A percentile compares a stretch with the other conserved stretches of the same genome.
These are phyloP conservation scores for Penicillium sp. DNA, from an alignment of 2,329 filamentous ascomycete species.

Conservation along the genomic window DNA sequence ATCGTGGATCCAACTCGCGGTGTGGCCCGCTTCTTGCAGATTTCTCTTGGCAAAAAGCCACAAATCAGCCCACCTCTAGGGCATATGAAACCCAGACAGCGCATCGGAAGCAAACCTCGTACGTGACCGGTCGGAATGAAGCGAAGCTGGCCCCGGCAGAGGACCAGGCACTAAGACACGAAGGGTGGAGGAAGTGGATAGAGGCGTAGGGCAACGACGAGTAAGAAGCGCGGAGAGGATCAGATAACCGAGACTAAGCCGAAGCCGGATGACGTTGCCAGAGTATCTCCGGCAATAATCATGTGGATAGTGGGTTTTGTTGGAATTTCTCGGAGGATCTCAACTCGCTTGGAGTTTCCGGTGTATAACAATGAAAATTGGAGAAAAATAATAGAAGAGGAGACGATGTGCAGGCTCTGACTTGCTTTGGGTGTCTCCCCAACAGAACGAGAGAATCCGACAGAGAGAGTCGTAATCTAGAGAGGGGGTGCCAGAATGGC, in stretches of 20 bases:
- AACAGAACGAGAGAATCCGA: neutral
- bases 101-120: constrained; percentile 10
- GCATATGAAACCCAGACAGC: neutral
- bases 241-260: constrained; percentile 32
- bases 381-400: neutral
- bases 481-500: neutral
- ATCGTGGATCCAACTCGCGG: neutral
- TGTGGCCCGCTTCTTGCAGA: constrained; percentile 1
- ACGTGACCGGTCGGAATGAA: constrained; percentile 17
- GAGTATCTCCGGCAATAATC: constrained; percentile 12
- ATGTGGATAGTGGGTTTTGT: constrained; percentile 24
- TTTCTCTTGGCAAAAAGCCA: neutral
- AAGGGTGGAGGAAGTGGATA: constrained; percentile 33
- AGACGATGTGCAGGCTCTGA: neutral
- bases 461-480: constrained; percentile 1
- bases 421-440: neutral
- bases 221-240: constrained; percentile 27
- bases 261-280: constrained; percentile 25
- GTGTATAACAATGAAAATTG: constrained; percentile 4
- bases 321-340: constrained; percentile 8
- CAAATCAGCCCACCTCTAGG: neutral
- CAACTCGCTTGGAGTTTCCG: constrained; percentile 6
- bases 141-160: constrained; percentile 12
- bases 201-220: constrained; percentile 20
- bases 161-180: constrained; percentile 15